Base-by-base conservation (phyloP, 495 filamentous ascomycete species). In the Friedmanniomyces simplex region DNA sequence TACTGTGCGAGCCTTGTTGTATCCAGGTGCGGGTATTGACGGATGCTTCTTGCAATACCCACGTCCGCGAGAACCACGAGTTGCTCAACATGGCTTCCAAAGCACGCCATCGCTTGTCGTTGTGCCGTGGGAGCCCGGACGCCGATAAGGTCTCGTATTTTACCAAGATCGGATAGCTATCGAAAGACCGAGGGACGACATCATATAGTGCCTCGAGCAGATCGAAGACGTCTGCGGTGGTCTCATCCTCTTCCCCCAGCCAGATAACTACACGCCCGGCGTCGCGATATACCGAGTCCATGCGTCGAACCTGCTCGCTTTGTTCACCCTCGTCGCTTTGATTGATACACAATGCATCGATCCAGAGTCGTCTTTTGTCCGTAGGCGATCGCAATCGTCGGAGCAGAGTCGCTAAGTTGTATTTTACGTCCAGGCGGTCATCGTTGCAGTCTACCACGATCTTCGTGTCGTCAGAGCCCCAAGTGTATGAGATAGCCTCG, bases 331-430 rank as follows among this genome's bases (percentile, higher is more conserved):
- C 21, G 48, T 68, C 51, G 0, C 37, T 41, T 26, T 71, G 68
- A 34, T 71, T 62, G 21, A 71, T 71, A 42, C 68, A 71, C 18
- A 71, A 54, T 0, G 64, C 66, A 55, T 71, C 68, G 13, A 66
- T 59, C 66, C 68, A 71, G 2, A 69, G 51, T 13, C 41, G 41
- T 16, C 14, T 45, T 45, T 3, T 45, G 16, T 22, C 41, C 14
- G 16, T 22, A 3, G 21, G 21, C 14, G 21, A 22, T n/a, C 41
- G 41, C 5, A 45, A 18, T 45, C 41, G 41, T 45, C 41, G 41
- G 41, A 45, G 41, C 41, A 45, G 14, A 18, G 14, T 18, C 41
- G 41, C 41, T 22, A 45, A 22, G 21, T 45, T 45, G 16, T 2
- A 6, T n/a, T 13, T 22, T 2, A 45, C 41, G 21, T 22, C 14